Base-by-base conservation (phyloP, 2,329 filamentous ascomycete genomes). In the Calonectria naviculata region DNA sequence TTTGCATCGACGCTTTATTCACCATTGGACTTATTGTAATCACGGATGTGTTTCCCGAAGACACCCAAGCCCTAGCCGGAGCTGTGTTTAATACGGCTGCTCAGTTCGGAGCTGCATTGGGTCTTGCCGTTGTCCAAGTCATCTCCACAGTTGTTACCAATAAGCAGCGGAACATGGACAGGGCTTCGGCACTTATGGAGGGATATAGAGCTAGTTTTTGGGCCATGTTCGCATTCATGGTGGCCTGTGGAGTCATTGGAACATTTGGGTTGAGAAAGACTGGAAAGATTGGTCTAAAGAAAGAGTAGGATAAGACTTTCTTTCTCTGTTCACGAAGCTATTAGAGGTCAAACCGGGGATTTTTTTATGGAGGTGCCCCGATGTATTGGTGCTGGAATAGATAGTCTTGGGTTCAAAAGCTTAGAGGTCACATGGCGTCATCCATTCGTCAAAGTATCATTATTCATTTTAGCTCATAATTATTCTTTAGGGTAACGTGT, bases 71-170 rank as follows among this genome's bases (percentile, higher is more conserved):
- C 0, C 82, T 92, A 0, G 90, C 89, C 0, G 90, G 90, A 0
- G 89, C 87, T 0, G 88, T 92, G 0, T 92, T 92, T 80, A 91
- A 89, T 64, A 89, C 88, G 2, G 84, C 89, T 1, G 84, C 85
- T 0, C 89, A 91, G 67, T 88, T 92, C 67, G 90, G 90, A 0
- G 88, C 84, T 21, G 85, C 86, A 0, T 81, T 91, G 1, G 89
- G 88, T 0, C 76, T 91, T 4, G 87, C 88, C 9, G 78, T 88
- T 1, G 82, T 86, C 61, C 85, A 85, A 62, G 82, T 87, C 4
- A 83, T 88, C 26, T 81, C 82, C 0, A 77, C 78, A 2, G 73
- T 76, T 7, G 83, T 85, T 5, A 84, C 84, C 2, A 77, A 82
- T 21, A 75, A 81, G 10, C 73, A 79, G 52, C 65, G 68, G 0